Evolutionary conservation across 176 grass and related monocot species (phyloP).

Genomic region (Musa beccarii): DNA sequence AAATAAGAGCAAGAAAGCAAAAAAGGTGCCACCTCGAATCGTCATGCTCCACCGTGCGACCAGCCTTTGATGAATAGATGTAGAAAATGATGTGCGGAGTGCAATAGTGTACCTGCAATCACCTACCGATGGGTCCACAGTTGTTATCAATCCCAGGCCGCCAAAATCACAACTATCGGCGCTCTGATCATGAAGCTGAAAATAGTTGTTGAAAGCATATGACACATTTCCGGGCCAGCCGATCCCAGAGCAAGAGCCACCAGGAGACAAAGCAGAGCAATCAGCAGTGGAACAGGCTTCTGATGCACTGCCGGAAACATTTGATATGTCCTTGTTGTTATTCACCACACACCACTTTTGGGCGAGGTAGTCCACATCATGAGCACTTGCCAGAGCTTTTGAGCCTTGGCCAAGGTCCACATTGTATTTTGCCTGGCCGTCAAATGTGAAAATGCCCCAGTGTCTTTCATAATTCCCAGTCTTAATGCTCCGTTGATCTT

Average conservation of each 20-base stretch:
- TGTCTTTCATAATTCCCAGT: conserved; percentile 68
- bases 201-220: conserved; percentile 85
- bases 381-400: conserved; percentile 46
- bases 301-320: conserved; percentile 43
- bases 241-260: conserved; percentile 59
- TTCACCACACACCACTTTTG: conserved; percentile 86
- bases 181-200: conserved; percentile 75
- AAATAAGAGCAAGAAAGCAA: not conserved
- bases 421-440: conserved; percentile 77
- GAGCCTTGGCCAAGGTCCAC: conserved; percentile 73
- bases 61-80: conserved; percentile 27
- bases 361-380: conserved; percentile 60
- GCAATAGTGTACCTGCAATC: conserved; percentile 66
- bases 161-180: conserved; percentile 63
- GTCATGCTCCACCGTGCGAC: not conserved
- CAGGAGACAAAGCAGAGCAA: conserved; percentile 61
- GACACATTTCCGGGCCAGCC: conserved; percentile 85
- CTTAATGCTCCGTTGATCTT: conserved; percentile 44
- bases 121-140: conserved; percentile 70
- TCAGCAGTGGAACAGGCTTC: conserved; percentile 62
- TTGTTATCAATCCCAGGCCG: conserved; percentile 74
- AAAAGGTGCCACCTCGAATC: not conserved
- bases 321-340: conserved; percentile 63
- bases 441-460: conserved; percentile 87
- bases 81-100: conserved; percentile 37